Conservation (phyloP, 306 rosid genomes). For the Mimosa bimucronata region DNA sequence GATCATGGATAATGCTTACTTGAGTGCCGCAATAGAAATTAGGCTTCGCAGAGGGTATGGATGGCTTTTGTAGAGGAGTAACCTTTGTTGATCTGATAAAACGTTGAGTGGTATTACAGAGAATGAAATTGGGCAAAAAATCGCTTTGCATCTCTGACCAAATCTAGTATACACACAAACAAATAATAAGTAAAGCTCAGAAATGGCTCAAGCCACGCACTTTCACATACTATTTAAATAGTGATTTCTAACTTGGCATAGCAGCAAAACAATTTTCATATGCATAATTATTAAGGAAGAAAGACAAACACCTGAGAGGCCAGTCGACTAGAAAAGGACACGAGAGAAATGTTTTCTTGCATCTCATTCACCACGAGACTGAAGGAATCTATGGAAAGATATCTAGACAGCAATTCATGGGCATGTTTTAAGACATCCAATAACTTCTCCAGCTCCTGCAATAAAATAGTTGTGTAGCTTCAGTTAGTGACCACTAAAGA, state of each 20-base stretch:
- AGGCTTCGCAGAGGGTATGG: constrained; percentile 93
- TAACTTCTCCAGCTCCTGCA: constrained; percentile 91
- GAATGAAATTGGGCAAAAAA: constrained; percentile 88
- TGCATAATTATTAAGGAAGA: constrained; percentile 11
- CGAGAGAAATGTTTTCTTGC: constrained; percentile 96
- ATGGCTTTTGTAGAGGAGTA: constrained; percentile 90
- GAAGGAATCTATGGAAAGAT: constrained; percentile 84
- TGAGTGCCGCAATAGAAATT: constrained; percentile 91
- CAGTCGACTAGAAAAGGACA: constrained; percentile 94
- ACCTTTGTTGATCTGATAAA: constrained; percentile 83
- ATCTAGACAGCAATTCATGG: constrained; percentile 81
- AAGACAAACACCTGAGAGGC: constrained; percentile 80
- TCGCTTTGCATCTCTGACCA: constrained; percentile 99
- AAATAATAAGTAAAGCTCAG: constrained; percentile 37
- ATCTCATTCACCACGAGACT: constrained; percentile 89
- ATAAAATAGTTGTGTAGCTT: constrained; percentile 38
- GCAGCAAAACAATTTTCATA: constrained; percentile 16
- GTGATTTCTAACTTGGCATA: constrained; percentile 24
- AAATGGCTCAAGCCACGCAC: constrained; percentile 26
- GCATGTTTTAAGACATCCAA: constrained; percentile 79
- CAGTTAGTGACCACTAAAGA: constrained; percentile 29
- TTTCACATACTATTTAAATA: constrained; percentile 33
- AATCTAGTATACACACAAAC: constrained; percentile 60
- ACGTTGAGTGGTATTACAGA: constrained; percentile 95
- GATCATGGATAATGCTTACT: constrained; percentile 51